Conservation (phyloP, 441 rosid species). For the Adansonia rubrostipa region DNA sequence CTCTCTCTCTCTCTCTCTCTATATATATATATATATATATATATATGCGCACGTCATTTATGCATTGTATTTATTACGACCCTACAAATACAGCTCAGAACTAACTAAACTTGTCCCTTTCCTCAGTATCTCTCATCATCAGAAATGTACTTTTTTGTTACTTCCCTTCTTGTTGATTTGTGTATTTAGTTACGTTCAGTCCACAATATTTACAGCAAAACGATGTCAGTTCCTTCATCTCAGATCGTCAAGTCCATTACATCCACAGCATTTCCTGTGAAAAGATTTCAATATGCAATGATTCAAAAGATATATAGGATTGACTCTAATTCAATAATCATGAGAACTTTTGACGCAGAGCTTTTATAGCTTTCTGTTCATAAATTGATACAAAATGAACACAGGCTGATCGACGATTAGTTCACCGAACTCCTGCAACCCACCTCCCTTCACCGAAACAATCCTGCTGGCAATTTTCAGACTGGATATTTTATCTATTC, state of each 20-base stretch:
- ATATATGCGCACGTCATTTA: no score
- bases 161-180: neutral
- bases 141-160: neutral
- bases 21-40: no score
- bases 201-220: neutral
- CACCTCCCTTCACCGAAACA: neutral
- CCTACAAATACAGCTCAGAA: conserved; percentile 3
- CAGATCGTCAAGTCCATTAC: conserved; percentile 7
- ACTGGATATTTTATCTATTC: conserved; percentile 17
- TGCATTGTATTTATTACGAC: neutral
- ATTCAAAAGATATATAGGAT: neutral
- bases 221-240: neutral
- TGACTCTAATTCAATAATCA: neutral
- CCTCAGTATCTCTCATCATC: neutral
- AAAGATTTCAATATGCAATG: conserved; percentile 6
- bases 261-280: neutral
- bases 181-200: neutral
- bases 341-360: neutral
- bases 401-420: neutral
- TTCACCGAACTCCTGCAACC: neutral
- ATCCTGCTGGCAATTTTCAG: conserved; percentile 14
- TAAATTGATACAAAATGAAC: conserved; percentile 21
- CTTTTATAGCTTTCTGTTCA: neutral
- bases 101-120: neutral
- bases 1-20: no score